These are phyloP conservation scores for Mikania micrantha DNA, from an alignment of 129 eudicot species.

Conservation along the genomic window DNA sequence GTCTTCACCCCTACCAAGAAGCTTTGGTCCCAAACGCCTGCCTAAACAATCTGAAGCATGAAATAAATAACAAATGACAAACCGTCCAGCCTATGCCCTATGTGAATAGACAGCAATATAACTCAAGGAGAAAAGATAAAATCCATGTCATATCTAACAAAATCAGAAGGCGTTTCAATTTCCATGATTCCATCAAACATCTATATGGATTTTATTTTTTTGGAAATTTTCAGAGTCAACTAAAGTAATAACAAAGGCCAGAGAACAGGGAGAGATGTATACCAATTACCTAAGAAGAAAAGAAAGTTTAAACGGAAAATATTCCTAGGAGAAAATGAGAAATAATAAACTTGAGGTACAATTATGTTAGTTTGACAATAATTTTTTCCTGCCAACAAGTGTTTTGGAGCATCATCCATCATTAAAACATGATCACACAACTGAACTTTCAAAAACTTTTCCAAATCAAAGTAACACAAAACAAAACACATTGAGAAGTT, in stretches of 20 bases:
- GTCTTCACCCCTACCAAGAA: conserved; percentile 80
- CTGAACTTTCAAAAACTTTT: not conserved
- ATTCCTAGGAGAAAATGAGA: conserved; percentile 11
- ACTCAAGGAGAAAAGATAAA: not conserved
- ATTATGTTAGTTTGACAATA: not conserved
- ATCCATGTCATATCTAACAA: not conserved
- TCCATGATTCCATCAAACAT: not conserved
- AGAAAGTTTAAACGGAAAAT: not conserved
- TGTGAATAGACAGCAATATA: not conserved
- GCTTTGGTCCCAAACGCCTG: conserved; percentile 94
- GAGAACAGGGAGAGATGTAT: not conserved
- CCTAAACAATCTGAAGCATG: conserved; percentile 87
- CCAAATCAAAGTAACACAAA: not conserved
- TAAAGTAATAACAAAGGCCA: conserved; percentile 3
- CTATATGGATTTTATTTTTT: not conserved
- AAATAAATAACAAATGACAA: not conserved
- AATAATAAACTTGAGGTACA: not conserved
- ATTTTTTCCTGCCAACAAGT: not conserved
- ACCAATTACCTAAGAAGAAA: not conserved
- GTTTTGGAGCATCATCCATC: not conserved
- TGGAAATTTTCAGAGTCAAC: conserved; percentile 3
- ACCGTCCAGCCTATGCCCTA: not conserved
- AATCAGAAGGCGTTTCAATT: not conserved
- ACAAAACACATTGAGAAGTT: not conserved
- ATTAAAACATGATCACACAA: not conserved